Evolutionary conservation across 768 basidiomycete species (phyloP).

Genomic region (Mycena olivaceomarginata): DNA sequence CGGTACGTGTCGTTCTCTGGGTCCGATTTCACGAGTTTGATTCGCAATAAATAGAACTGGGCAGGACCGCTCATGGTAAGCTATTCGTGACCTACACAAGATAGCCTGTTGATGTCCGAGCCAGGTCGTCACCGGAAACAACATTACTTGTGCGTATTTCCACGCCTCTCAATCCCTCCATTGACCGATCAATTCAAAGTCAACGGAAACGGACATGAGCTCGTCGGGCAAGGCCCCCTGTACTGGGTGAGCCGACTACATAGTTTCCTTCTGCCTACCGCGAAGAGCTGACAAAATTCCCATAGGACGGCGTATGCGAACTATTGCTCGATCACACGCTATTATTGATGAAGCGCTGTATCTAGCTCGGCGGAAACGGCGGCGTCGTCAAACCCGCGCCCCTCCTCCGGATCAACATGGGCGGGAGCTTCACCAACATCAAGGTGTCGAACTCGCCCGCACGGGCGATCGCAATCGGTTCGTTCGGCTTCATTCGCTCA

Average conservation of each 20-base stretch:
- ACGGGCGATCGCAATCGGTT: slow-evolving; percentile 39
- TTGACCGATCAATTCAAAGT: background rate
- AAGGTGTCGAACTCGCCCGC: slow-evolving; percentile 42
- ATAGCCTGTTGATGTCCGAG: background rate
- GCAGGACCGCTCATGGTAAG: slow-evolving; percentile 42
- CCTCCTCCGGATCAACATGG: slow-evolving; percentile 48
- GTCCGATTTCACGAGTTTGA: background rate
- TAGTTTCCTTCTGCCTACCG: background rate
- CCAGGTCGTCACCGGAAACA: slow-evolving; percentile 41
- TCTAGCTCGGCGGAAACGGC: slow-evolving; percentile 43
- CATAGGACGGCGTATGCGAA: slow-evolving; percentile 38
- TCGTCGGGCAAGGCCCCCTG: slow-evolving; percentile 40
- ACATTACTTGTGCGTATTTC: slow-evolving; percentile 41
- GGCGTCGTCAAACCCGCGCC: slow-evolving; percentile 42
- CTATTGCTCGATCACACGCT: background rate
- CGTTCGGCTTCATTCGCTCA: background rate
- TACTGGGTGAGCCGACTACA: slow-evolving; percentile 35
- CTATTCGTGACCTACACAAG: too few species aligned
- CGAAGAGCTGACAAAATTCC: background rate
- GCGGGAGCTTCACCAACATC: slow-evolving; percentile 45
- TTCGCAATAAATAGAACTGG: slow-evolving; percentile 19
- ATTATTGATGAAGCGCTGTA: too few species aligned
- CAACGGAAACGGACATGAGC: slow-evolving; percentile 39
- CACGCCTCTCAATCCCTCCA: background rate
- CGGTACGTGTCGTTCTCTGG: background rate